A percentile compares a stretch with the other conserved stretches of the same genome.
Conservation (phyloP, 805 yeast species). For the Nakazawaea ambrosiae region DNA sequence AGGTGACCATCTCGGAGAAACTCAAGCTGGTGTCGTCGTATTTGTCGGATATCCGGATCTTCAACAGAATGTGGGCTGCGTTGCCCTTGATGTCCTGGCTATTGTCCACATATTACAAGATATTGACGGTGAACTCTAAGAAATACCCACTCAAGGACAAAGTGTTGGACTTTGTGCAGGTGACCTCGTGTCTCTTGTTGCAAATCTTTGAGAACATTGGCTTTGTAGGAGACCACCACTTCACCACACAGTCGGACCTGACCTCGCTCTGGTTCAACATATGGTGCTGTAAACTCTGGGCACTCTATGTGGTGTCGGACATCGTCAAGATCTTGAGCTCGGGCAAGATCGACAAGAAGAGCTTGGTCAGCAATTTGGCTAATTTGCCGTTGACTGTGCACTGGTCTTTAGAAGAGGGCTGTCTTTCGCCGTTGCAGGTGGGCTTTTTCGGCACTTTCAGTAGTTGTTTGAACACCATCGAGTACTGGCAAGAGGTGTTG, state of each 20-base stretch:
- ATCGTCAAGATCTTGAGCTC: constrained; percentile 15
- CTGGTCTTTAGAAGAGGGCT: constrained; percentile 29
- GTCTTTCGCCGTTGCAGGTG: constrained; percentile 23
- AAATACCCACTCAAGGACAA: constrained; percentile 14
- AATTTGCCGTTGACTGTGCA: constrained; percentile 30
- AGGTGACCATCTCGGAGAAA: constrained; percentile 12
- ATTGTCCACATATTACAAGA: constrained; percentile 12
- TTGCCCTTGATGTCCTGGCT: constrained; percentile 22
- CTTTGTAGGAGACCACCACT: constrained; percentile 25
- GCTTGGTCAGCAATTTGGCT: constrained; percentile 23
- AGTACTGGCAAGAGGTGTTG: constrained; percentile 17
- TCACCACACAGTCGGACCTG: constrained; percentile 18
- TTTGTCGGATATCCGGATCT: constrained; percentile 27
- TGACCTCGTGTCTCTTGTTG: constrained; percentile 20
- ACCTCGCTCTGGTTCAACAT: constrained; percentile 23
- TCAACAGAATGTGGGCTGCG: constrained; percentile 28
- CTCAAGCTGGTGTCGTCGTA: constrained; percentile 22
- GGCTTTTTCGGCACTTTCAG: constrained; percentile 29
- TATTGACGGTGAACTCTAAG: neutral
- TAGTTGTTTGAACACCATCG: constrained; percentile 17
- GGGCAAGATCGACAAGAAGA: constrained; percentile 10
- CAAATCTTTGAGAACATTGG: constrained; percentile 30
- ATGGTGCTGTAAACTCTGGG: constrained; percentile 27
- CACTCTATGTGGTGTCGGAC: constrained; percentile 26
- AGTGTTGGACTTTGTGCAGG: constrained; percentile 19